Percentiles rank a stretch among this genome's conserved stretches.
Conservation (phyloP, 371 early-diverging fungal genomes). For the Amoeboaphelidium protococcarum region DNA sequence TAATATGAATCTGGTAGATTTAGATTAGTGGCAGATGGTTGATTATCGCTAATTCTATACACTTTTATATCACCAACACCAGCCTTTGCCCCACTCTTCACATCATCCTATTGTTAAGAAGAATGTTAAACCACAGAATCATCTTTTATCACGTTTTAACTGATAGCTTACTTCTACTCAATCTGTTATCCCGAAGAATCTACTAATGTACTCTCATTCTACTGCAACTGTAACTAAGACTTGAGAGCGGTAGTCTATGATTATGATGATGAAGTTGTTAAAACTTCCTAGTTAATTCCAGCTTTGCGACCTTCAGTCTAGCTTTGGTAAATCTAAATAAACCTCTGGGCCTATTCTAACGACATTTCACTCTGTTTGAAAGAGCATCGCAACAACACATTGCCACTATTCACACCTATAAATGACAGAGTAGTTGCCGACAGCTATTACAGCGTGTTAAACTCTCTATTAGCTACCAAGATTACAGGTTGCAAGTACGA, state of each 20-base stretch:
- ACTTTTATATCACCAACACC: neutral
- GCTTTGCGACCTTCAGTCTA: neutral
- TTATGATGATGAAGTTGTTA: neutral
- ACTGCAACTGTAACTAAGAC: neutral
- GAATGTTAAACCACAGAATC: neutral
- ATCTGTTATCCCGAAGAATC: neutral
- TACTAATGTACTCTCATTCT: neutral
- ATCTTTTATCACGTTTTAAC: no score
- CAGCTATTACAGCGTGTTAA: conserved; percentile 8
- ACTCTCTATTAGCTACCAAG: neutral
- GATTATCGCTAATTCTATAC: neutral
- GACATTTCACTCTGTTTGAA: conserved; percentile 16
- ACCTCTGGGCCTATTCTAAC: conserved; percentile 15
- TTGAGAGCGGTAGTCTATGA: neutral
- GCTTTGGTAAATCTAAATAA: conserved; percentile 7
- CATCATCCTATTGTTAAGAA: neutral
- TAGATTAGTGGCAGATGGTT: conserved; percentile 6
- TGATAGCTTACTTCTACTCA: neutral
- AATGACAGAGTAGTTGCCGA: conserved; percentile 14
- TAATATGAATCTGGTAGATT: conserved; percentile 30
- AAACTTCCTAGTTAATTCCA: neutral
- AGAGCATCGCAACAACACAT: conserved; percentile 19
- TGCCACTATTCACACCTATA: conserved; percentile 17
- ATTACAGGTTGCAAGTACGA: neutral
- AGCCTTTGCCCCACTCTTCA: neutral